Percentiles rank a stretch among this genome's conserved stretches.
Conservation (phyloP, 371 early-diverging fungal species). For the Nematocida minor region DNA sequence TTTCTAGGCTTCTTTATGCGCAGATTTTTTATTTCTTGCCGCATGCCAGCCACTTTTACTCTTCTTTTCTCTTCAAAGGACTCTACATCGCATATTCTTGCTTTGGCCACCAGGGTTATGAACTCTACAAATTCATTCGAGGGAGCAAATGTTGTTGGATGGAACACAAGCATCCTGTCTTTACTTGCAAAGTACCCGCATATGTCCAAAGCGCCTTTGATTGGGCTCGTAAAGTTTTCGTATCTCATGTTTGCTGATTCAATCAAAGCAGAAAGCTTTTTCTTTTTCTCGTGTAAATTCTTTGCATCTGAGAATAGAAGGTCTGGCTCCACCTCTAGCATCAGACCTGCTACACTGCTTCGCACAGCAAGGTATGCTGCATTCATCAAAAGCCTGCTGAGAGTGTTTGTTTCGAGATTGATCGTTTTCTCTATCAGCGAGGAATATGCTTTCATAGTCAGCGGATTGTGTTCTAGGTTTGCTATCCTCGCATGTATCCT, state of each 20-base stretch:
- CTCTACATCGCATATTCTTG: too few relatives aligned
- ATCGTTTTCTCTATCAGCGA: neutral
- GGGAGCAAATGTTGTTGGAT: neutral
- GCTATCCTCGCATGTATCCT: too few relatives aligned
- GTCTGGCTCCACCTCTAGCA: neutral
- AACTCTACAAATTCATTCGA: neutral
- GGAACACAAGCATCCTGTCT: neutral
- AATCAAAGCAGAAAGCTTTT: neutral
- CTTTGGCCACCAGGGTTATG: neutral
- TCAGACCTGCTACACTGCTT: neutral
- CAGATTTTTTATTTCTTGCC: too few relatives aligned
- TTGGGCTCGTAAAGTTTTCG: neutral
- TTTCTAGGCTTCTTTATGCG: too few relatives aligned
- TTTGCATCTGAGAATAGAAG: too few relatives aligned
- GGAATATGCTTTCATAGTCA: neutral
- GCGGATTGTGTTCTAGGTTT: too few relatives aligned
- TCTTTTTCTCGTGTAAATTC: neutral
- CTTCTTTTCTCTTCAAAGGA: too few relatives aligned
- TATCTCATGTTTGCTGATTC: neutral
- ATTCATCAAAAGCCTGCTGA: neutral
- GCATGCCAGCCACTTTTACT: too few relatives aligned
- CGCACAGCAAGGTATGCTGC: neutral
- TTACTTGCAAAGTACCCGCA: neutral
- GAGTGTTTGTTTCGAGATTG: neutral
- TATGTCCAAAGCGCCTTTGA: neutral